phyloP scores from a whole-genome alignment of 345 rosid species.

The Eucalyptus grandis region DNA sequence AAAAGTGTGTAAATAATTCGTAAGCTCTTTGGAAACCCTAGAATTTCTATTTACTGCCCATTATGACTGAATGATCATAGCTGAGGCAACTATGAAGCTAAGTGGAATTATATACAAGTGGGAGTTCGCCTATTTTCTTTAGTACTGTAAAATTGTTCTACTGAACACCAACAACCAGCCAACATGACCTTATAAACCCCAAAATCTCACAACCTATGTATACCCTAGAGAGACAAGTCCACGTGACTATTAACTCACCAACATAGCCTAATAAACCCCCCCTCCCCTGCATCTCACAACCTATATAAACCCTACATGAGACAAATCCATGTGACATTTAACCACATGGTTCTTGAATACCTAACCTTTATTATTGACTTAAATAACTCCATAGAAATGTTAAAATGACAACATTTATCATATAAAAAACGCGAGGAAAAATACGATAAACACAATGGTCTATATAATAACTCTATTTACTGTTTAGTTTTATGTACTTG shows the following conservation, averaged over 20 bases:
- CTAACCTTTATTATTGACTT: neutral
- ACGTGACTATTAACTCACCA: neutral
- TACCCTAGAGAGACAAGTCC: neutral
- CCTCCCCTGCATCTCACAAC: neutral
- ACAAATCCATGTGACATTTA: neutral
- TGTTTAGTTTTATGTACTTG: neutral
- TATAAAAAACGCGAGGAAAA: neutral
- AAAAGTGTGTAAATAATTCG: neutral
- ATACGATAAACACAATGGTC: neutral
- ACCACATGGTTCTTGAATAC: neutral
- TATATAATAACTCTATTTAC: neutral
- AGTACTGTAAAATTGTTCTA: neutral
- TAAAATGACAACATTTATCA: too few relatives aligned
- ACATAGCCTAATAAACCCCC: neutral
- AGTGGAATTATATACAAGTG: neutral
- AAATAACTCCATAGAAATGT: neutral
- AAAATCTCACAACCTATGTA: neutral
- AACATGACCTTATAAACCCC: neutral
- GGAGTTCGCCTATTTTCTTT: neutral
- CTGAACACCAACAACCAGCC: neutral
- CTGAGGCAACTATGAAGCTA: neutral
- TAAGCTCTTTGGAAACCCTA: neutral
- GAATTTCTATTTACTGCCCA: neutral
- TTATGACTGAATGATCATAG: neutral
- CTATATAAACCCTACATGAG: neutral